These are phyloP conservation scores for Apiotrichum gracile DNA, from an alignment of 1,284 basidiomycete species.

Conservation along the genomic window DNA sequence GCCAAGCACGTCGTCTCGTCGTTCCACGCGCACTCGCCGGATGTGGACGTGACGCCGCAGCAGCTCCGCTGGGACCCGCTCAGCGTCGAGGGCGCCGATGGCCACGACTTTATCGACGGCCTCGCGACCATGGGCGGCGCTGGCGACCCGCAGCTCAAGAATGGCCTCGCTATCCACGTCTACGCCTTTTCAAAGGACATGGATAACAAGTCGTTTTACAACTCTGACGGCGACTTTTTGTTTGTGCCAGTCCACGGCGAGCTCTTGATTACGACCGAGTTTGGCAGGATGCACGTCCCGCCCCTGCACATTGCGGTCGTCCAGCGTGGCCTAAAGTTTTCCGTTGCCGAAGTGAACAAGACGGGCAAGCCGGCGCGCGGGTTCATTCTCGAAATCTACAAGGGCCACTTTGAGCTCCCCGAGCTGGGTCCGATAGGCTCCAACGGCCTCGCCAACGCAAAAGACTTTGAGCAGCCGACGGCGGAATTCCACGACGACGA, in stretches of 20 bases:
- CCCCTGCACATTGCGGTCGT: conserved; percentile 61
- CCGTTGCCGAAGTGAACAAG: conserved; percentile 44
- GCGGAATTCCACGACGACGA: conserved; percentile 55
- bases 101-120: conserved; percentile 58
- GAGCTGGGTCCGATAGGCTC: conserved; percentile 63
- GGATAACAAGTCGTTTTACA: conserved; percentile 60
- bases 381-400: conserved; percentile 59
- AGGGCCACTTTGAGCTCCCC: conserved; percentile 60
- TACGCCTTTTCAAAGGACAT: conserved; percentile 60
- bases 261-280: conserved; percentile 64
- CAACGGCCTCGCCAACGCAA: conserved; percentile 57
- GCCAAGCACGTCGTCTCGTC: conserved; percentile 3
- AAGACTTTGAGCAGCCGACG: conserved; percentile 61
- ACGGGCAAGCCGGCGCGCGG: conserved; percentile 24
- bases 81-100: conserved; percentile 40
- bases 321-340: conserved; percentile 62
- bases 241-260: conserved; percentile 62
- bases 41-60: conserved; percentile 51
- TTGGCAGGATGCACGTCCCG: conserved; percentile 61
- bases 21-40: conserved; percentile 5
- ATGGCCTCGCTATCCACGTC: conserved; percentile 60
- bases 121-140: conserved; percentile 61
- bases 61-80: conserved; percentile 61
- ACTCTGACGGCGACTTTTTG: conserved; percentile 63
- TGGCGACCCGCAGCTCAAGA: conserved; percentile 58